phyloP scores from a whole-genome alignment of 352 stramenopile species.

The Albugo candida region DNA sequence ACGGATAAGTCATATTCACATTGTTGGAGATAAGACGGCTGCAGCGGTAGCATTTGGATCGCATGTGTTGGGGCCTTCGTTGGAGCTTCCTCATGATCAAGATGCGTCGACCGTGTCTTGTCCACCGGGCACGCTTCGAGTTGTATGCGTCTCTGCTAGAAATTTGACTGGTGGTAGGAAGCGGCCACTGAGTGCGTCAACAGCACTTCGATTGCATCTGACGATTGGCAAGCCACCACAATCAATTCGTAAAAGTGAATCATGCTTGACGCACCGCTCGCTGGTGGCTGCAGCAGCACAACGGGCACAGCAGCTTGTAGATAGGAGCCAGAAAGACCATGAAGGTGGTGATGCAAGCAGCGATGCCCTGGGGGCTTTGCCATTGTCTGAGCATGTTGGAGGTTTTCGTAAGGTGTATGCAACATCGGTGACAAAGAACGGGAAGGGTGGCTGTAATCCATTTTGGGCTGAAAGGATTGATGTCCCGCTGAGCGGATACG shows the following conservation, averaged over 20 bases:
- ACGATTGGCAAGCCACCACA: slow-evolving; percentile 59
- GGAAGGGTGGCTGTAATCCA: slow-evolving; percentile 20
- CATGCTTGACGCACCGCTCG: neutral
- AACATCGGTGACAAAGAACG: slow-evolving; percentile 34
- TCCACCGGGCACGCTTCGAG: slow-evolving; percentile 56
- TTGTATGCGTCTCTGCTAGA: slow-evolving; percentile 45
- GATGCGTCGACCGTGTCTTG: slow-evolving; percentile 35
- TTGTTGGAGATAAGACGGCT: slow-evolving; percentile 64
- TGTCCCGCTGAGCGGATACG: slow-evolving; percentile 51
- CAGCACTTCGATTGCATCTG: slow-evolving; percentile 7
- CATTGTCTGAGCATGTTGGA: neutral
- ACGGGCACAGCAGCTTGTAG: slow-evolving; percentile 4
- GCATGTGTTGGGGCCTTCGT: slow-evolving; percentile 28
- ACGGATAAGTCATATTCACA: slow-evolving; percentile 67
- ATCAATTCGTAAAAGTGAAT: slow-evolving; percentile 20
- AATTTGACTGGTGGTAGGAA: slow-evolving; percentile 23
- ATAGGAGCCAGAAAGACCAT: slow-evolving; percentile 8
- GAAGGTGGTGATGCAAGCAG: neutral
- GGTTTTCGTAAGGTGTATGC: slow-evolving; percentile 43
- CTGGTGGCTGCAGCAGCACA: slow-evolving; percentile 5
- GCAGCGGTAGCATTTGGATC: slow-evolving; percentile 54
- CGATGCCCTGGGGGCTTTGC: neutral
- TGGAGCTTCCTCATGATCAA: slow-evolving; percentile 41
- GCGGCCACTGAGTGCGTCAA: slow-evolving; percentile 19
- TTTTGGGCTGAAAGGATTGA: slow-evolving; percentile 67